A percentile compares a stretch with the other conserved stretches of the same genome.
Evolutionary conservation across 1,284 basidiomycete species (phyloP).

Genomic region (Microbotryomycetes sp.): DNA sequence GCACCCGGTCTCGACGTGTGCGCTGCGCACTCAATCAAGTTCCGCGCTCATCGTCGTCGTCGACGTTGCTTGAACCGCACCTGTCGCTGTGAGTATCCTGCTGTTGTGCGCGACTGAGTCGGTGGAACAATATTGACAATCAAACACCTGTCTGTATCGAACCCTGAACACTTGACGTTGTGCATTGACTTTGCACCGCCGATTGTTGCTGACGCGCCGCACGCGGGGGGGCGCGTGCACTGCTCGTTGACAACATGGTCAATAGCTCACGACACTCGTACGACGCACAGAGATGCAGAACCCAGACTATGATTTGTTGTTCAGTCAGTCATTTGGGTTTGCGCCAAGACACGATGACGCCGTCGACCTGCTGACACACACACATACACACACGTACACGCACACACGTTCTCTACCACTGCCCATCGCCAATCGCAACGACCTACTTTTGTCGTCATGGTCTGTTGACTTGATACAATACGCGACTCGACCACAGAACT

Average conservation of each 20-base stretch:
- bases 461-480: not conserved
- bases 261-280: not conserved
- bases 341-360: not conserved
- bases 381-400: no score
- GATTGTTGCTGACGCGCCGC: not conserved
- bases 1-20: no score
- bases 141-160: no score
- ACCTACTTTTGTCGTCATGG: not conserved
- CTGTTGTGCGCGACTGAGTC: no score
- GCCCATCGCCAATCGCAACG: not conserved
- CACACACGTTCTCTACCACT: not conserved
- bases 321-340: slow-evolving; percentile 48
- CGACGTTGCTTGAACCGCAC: no score
- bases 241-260: not conserved
- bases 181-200: no score
- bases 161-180: no score
- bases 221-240: not conserved
- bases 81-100: no score
- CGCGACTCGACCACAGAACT: slow-evolving; percentile 48
- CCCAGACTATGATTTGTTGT: slow-evolving; percentile 93
- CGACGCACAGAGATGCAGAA: slow-evolving; percentile 23
- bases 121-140: no score
- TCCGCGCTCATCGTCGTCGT: no score
- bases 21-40: no score
- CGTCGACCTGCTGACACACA: no score